phyloP scores from a whole-genome alignment of 1,284 basidiomycete species.

The Inonotus obliquus region DNA sequence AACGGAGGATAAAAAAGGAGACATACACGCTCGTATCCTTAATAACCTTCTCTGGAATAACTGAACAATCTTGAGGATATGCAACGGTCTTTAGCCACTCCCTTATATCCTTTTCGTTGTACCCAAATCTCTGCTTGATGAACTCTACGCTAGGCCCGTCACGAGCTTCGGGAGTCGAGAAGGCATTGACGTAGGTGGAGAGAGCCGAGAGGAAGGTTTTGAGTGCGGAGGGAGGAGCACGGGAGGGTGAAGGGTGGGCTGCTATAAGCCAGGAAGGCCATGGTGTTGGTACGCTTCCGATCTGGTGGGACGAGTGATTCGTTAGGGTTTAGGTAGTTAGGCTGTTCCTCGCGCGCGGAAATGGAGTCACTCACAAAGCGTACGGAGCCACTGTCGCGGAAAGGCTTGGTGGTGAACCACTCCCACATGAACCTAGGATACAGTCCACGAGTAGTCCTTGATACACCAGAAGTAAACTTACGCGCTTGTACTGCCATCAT shows the following conservation, averaged over 20 bases:
- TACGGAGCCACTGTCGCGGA: slow-evolving; percentile 75
- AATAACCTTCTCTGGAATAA: slow-evolving; percentile 61
- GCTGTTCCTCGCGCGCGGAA: background rate
- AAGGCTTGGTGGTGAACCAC: slow-evolving; percentile 98
- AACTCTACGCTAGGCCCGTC: slow-evolving; percentile 63
- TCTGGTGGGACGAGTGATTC: slow-evolving; percentile 38
- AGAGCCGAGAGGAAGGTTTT: slow-evolving; percentile 62
- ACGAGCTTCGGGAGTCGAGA: slow-evolving; percentile 64
- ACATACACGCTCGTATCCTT: slow-evolving; percentile 65
- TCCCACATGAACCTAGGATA: slow-evolving; percentile 73
- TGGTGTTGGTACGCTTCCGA: slow-evolving; percentile 85
- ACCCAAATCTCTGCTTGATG: slow-evolving; percentile 75
- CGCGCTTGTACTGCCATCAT: slow-evolving; percentile 75
- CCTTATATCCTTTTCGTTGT: slow-evolving; percentile 74
- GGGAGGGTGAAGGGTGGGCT: slow-evolving; percentile 59
- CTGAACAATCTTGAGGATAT: slow-evolving; percentile 65
- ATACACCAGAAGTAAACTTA: slow-evolving; percentile 27
- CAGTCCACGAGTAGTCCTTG: background rate
- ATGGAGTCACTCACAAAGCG: slow-evolving; percentile 60
- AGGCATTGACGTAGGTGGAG: slow-evolving; percentile 59
- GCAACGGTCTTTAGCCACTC: slow-evolving; percentile 80
- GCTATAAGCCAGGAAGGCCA: slow-evolving; percentile 98
- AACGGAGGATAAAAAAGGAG: background rate
- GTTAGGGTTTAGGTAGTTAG: background rate
- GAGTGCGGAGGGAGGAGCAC: slow-evolving; percentile 49